Evolutionary conservation across 2,329 filamentous ascomycete genomes (phyloP).

Genomic region (Penicillium frequentans): DNA sequence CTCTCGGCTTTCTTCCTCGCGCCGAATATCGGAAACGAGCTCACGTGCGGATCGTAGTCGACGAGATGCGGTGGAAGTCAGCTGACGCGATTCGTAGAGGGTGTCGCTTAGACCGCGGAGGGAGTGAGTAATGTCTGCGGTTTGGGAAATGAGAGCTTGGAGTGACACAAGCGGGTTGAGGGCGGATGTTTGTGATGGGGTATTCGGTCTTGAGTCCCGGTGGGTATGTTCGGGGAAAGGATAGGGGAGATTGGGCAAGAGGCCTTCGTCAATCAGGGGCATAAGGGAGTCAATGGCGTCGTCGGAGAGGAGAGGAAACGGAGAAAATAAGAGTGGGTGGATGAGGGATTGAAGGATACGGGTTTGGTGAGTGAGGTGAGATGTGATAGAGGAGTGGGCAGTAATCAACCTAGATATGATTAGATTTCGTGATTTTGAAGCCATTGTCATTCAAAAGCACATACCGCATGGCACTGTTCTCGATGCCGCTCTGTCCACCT

Average conservation of each 20-base stretch:
- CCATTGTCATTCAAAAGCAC: constrained; percentile 9
- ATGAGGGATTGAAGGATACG: constrained; percentile 59
- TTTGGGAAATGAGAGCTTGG: constrained; percentile 67
- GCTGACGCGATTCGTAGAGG: constrained; percentile 90
- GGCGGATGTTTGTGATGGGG: constrained; percentile 30
- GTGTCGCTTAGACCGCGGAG: constrained; percentile 87
- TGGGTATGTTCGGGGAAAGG: constrained; percentile 36
- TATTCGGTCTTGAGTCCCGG: constrained; percentile 28
- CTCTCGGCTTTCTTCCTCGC: constrained; percentile 78
- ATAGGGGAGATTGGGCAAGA: constrained; percentile 54
- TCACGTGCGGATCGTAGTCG: constrained; percentile 80
- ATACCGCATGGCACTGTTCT: constrained; percentile 57
- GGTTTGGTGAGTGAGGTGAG: constrained; percentile 62
- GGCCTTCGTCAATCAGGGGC: constrained; percentile 55
- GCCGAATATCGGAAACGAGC: constrained; percentile 78
- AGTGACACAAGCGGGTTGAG: constrained; percentile 63
- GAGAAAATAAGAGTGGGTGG: constrained; percentile 59
- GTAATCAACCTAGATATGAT: constrained; percentile 52
- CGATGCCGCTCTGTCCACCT: constrained; percentile 56
- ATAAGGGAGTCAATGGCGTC: constrained; percentile 59
- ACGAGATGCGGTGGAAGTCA: constrained; percentile 76
- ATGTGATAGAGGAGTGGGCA: constrained; percentile 58
- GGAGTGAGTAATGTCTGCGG: constrained; percentile 72
- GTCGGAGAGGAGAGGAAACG: constrained; percentile 53
- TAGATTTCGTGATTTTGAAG: neutral